Percentiles rank a stretch among this genome's conserved stretches.
Conservation (phyloP, 1,284 basidiomycete species). For the Puccinia coronata region DNA sequence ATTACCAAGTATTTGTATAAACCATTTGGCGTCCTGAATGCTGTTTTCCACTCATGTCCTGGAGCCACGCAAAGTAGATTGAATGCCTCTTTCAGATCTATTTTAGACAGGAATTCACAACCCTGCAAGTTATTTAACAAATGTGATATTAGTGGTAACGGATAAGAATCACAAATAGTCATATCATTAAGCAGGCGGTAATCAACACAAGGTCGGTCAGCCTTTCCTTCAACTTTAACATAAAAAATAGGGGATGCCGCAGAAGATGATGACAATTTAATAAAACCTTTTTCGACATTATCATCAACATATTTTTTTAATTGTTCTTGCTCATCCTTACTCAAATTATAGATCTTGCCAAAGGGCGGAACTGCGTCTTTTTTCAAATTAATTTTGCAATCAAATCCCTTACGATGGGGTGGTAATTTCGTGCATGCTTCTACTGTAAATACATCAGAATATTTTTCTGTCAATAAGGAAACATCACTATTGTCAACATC, state of each 20-base stretch:
- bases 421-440: not conserved
- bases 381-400: conserved; percentile 4
- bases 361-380: not conserved
- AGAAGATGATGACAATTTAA: conserved; percentile 10
- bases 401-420: conserved; percentile 15
- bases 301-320: no score
- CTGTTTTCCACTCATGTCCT: no score
- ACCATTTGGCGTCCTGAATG: no score
- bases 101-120: conserved; percentile 51
- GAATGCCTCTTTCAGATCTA: conserved; percentile 57
- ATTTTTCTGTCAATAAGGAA: not conserved
- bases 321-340: not conserved
- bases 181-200: conserved; percentile 48
- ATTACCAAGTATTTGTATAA: no score
- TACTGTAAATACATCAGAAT: conserved; percentile 4
- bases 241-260: no score
- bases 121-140: conserved; percentile 32
- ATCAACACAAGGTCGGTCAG: no score
- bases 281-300: conserved; percentile 30
- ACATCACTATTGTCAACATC: not conserved
- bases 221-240: no score
- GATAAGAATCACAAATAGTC: conserved; percentile 50
- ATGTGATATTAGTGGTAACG: conserved; percentile 19
- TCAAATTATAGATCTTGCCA: not conserved
- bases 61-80: no score